Base-by-base conservation (phyloP, 1,284 basidiomycete species). In the Naganishia sp. region DNA sequence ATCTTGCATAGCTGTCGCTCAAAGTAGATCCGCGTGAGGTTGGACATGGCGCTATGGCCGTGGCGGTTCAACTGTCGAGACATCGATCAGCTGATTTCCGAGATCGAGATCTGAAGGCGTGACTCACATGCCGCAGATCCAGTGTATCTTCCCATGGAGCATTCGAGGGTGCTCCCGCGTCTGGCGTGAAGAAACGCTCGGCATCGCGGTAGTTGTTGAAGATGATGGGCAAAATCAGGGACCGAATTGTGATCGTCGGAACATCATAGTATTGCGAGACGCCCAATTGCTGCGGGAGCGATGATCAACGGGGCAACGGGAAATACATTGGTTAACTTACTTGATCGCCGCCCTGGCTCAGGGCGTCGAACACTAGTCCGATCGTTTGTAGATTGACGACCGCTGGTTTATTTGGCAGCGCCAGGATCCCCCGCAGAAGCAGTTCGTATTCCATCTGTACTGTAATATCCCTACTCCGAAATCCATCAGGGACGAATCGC, bases 1-100 rank as follows among this genome's bases (percentile, higher is more conserved):
- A 78, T 76, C 67, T 78, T 74, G 68, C 78, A 79, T 7, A 76
- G 65, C 60, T 77, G 74, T 45, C 66, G 57, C 32, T 76, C 74
- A 56, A 78, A 69, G 58, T 78, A 79, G 6, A 75, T 71, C 13
- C 57, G 69, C 13, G 71, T 72, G 17, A 79, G 52, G 25, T 72
- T 67, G 41, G 68, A 77, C 47, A 74, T 68, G 39, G 74, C 56
- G n/a, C 63, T 50, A 64, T 79, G 78, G 6, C 76, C 77, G 31
- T 56, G 25, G 6, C 23, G 35, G 17, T 35, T 51, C n/a, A 67
- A n/a, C 66, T 67, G 49, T 23, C 50, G 42, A 39, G 23, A 31
- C 15, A 17, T 45, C n/a, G 25, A 21, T 28, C 28, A 39, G 31
- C 32, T 35, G 15, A 25, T 6, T 23, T 41, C 10, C 28, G n/a